phyloP scores from a whole-genome alignment of 768 basidiomycete species.

The Psilocybe azurescens region DNA sequence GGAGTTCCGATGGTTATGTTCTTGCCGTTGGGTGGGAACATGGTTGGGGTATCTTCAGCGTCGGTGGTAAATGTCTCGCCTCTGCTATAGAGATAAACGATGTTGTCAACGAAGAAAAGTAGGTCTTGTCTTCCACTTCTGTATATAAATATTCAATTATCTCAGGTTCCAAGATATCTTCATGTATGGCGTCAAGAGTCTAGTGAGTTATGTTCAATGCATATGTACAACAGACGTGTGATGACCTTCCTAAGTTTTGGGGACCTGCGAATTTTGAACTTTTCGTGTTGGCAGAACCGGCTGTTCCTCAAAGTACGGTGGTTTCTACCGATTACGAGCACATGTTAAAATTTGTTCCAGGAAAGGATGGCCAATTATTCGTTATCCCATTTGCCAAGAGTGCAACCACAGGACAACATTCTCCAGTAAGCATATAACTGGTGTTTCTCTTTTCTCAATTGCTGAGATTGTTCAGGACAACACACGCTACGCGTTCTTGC shows the following conservation, averaged over 20 bases:
- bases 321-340: neutral
- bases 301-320: constrained; percentile 51
- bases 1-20: constrained; percentile 96
- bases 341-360: constrained; percentile 36
- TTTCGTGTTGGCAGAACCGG: constrained; percentile 66
- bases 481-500: constrained; percentile 92
- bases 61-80: constrained; percentile 86
- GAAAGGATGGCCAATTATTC: constrained; percentile 74
- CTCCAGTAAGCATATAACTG: constrained; percentile 66
- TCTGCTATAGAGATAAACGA: constrained; percentile 78
- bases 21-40: constrained; percentile 90
- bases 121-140: constrained; percentile 17
- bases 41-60: constrained; percentile 92
- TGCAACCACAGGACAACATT: constrained; percentile 88
- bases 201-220: constrained; percentile 55
- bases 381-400: constrained; percentile 94
- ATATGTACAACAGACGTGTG: neutral
- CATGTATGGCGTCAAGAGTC: constrained; percentile 76
- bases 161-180: constrained; percentile 79
- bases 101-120: constrained; percentile 59
- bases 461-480: constrained; percentile 69
- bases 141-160: constrained; percentile 4
- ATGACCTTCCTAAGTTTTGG: constrained; percentile 74
- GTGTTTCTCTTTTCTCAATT: neutral
- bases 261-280: constrained; percentile 91